Percentiles rank a stretch among this genome's conserved stretches.
Conservation (phyloP, 306 rosid species). For the Erythrophleum fordii region DNA sequence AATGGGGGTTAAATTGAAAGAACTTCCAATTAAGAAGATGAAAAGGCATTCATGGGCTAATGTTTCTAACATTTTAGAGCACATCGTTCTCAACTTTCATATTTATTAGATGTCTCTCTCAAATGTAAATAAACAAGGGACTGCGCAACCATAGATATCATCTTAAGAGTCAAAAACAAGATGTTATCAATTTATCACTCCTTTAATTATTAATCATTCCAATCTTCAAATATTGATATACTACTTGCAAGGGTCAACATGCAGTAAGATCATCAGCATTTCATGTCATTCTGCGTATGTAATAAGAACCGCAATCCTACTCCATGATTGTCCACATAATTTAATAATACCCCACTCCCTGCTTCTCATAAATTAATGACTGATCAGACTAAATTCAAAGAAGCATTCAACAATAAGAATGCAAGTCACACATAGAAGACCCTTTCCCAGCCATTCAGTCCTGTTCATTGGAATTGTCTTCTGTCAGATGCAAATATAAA, state of each 20-base stretch:
- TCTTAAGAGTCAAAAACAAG: not conserved
- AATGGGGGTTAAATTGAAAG: slow-evolving; percentile 3
- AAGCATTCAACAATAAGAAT: not conserved
- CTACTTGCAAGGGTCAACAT: slow-evolving; percentile 3
- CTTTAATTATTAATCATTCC: not conserved
- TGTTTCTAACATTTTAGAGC: slow-evolving; percentile 12
- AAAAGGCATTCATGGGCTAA: slow-evolving; percentile 13
- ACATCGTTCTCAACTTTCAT: slow-evolving; percentile 22
- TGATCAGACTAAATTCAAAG: slow-evolving; percentile 10
- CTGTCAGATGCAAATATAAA: not conserved
- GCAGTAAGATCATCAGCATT: not conserved
- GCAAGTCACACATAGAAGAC: not conserved
- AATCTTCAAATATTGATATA: not conserved
- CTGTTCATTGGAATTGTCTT: not conserved
- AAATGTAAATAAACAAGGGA: slow-evolving; percentile 31
- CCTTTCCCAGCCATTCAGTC: not conserved
- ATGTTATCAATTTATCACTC: slow-evolving; percentile 4
- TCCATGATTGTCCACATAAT: not conserved
- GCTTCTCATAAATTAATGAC: not conserved
- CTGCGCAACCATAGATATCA: not conserved
- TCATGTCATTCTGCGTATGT: not conserved
- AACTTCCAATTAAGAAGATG: not conserved
- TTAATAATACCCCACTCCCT: not conserved
- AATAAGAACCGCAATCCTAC: not conserved
- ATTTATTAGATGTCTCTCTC: not conserved